Percentiles rank a stretch among this genome's conserved stretches.
Conservation (phyloP, 768 basidiomycete genomes). For the Lactifluus echinatus region DNA sequence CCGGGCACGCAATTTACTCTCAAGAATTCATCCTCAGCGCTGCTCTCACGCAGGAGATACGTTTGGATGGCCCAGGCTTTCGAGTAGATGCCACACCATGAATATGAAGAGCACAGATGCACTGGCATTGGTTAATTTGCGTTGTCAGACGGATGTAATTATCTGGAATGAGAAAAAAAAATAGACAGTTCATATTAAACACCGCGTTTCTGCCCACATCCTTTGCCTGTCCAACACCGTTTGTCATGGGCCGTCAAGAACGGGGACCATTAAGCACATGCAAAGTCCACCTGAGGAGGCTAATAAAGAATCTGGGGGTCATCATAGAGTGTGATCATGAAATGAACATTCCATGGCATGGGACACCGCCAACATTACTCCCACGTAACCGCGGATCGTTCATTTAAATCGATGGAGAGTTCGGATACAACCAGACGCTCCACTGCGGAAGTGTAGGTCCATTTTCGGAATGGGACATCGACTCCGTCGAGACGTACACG, state of each 20-base stretch:
- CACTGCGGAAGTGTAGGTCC: conserved; percentile 8
- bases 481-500: neutral
- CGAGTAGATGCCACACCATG: conserved; percentile 3
- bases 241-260: conserved; percentile 7
- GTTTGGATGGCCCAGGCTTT: conserved; percentile 41
- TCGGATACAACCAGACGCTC: conserved; percentile 11
- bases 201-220: neutral
- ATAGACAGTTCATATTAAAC: neutral
- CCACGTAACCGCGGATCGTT: conserved; percentile 3
- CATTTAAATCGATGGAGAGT: conserved; percentile 11
- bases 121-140: neutral
- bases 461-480: conserved; percentile 1
- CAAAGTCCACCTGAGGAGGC: neutral
- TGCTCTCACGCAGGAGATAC: conserved; percentile 56
- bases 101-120: neutral
- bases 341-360: neutral
- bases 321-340: neutral
- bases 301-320: neutral
- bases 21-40: conserved; percentile 59
- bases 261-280: neutral
- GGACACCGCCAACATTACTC: neutral
- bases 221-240: neutral
- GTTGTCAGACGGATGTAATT: neutral
- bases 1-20: conserved; percentile 51
- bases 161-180: neutral